A percentile compares a stretch with the other conserved stretches of the same genome.
Evolutionary conservation across 345 rosid species (phyloP).

Genomic region (Eutrema yunnanense): DNA sequence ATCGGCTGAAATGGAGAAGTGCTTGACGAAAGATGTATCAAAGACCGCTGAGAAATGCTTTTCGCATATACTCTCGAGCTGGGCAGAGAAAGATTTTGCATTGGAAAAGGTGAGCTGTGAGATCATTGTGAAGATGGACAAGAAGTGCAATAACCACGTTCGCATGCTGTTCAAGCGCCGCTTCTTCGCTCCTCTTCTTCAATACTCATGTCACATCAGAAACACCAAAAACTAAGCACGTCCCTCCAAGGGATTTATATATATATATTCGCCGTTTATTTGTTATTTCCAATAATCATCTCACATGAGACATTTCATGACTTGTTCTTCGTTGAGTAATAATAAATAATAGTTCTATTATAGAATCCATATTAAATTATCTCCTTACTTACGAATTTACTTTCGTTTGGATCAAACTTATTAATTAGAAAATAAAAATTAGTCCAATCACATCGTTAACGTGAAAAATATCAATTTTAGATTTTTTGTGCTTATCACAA

Average conservation of each 20-base stretch:
- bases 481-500: too few relatives aligned
- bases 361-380: background rate
- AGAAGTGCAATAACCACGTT: background rate
- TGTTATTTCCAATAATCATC: background rate
- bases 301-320: background rate
- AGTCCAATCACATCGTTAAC: too few relatives aligned
- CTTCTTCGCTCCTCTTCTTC: constrained; percentile 1
- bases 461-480: too few relatives aligned
- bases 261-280: background rate
- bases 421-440: too few relatives aligned
- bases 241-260: background rate
- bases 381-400: too few relatives aligned
- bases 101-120: background rate
- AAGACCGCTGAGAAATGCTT: background rate
- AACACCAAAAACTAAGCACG: background rate
- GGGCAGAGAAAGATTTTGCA: background rate
- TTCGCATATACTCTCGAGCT: background rate
- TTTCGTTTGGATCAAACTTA: too few relatives aligned
- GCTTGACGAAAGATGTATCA: background rate
- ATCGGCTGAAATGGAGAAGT: background rate
- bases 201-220: background rate
- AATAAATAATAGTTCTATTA: background rate
- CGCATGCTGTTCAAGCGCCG: background rate
- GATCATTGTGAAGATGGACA: background rate
- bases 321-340: background rate